Evolutionary conservation across 257 asterid genomes (phyloP).

Genomic region (Jasminum sambac): DNA sequence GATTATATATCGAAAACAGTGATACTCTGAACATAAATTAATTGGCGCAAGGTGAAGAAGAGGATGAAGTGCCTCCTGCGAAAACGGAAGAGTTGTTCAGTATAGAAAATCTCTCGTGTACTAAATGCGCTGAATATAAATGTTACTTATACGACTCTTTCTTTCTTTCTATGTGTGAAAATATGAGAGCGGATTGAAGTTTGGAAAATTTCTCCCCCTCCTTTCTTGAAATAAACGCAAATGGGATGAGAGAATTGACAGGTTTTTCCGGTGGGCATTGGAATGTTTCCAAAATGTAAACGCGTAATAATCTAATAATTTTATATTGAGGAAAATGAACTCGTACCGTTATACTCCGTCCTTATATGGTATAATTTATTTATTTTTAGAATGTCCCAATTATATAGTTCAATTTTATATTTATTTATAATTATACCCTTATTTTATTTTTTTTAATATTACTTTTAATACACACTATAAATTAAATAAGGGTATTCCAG

Average conservation of each 20-base stretch:
- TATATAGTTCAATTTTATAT: too few relatives aligned
- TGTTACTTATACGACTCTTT: neutral
- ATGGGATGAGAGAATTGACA: slow-evolving; percentile 13
- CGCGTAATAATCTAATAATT: slow-evolving; percentile 9
- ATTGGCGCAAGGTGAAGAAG: neutral
- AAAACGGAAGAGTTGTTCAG: neutral
- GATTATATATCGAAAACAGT: neutral
- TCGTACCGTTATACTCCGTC: too few relatives aligned
- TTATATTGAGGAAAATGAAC: neutral
- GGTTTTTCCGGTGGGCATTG: slow-evolving; percentile 15
- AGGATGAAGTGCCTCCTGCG: neutral
- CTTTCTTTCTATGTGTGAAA: neutral
- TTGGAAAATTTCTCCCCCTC: neutral
- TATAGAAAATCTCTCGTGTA: neutral
- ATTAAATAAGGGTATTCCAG: too few relatives aligned
- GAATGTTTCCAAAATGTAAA: slow-evolving; percentile 13
- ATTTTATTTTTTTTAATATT: too few relatives aligned
- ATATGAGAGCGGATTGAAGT: slow-evolving; percentile 5
- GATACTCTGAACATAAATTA: neutral
- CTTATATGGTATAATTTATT: too few relatives aligned
- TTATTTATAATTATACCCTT: too few relatives aligned
- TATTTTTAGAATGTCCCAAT: too few relatives aligned
- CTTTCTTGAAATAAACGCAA: slow-evolving; percentile 10
- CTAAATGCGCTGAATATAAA: neutral
- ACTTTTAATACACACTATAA: too few relatives aligned